Evolutionary conservation across 345 rosid species (phyloP).

Genomic region (Salix caprea): DNA sequence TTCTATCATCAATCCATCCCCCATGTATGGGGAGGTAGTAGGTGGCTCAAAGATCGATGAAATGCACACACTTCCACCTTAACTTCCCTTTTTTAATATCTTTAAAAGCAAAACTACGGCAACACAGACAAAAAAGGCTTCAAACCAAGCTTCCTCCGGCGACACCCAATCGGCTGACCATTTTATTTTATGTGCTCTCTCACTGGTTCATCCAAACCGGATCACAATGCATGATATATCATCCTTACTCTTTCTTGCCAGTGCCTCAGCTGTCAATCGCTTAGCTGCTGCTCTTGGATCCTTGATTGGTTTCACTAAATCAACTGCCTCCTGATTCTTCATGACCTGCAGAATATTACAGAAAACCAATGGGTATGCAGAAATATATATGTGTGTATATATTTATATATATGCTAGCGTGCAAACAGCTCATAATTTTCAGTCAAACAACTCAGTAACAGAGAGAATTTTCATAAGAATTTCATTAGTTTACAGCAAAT

Average conservation of each 20-base stretch:
- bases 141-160: conserved; percentile 6
- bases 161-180: conserved; percentile 13
- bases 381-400: neutral
- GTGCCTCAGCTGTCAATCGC: conserved; percentile 48
- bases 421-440: neutral
- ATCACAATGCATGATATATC: conserved; percentile 58
- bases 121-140: conserved; percentile 9
- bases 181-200: neutral
- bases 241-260: conserved; percentile 56
- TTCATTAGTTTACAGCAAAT: no score
- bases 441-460: neutral
- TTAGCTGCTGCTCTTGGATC: conserved; percentile 55
- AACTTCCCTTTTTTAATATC: conserved; percentile 1
- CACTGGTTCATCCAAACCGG: conserved; percentile 38
- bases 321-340: conserved; percentile 43
- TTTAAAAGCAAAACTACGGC: conserved; percentile 8
- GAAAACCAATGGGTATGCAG: neutral
- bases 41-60: conserved; percentile 12
- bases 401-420: neutral
- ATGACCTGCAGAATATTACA: conserved; percentile 31
- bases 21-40: neutral
- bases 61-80: conserved; percentile 21
- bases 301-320: conserved; percentile 42
- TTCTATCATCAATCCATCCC: neutral
- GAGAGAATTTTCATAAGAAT: neutral